Conservation (phyloP, 345 rosid genomes). For the Trapa incisa region DNA sequence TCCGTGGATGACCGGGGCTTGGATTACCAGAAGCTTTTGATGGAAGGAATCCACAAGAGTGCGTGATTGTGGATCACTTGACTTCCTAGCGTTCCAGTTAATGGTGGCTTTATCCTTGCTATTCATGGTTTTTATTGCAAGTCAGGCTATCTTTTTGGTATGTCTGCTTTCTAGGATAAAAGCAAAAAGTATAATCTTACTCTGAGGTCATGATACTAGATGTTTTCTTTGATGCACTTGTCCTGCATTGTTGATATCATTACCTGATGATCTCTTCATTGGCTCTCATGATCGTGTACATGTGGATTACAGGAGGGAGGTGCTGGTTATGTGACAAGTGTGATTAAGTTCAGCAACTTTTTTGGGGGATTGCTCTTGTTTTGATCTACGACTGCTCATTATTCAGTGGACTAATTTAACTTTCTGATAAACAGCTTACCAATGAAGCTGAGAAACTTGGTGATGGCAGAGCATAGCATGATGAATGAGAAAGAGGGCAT, state of each 20-base stretch:
- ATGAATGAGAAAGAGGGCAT: conserved; percentile 2
- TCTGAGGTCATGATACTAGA: background rate
- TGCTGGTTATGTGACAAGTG: no score
- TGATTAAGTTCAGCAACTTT: background rate
- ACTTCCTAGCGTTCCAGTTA: background rate
- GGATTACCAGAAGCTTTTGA: conserved; percentile 46
- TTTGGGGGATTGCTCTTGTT: no score
- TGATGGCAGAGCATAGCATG: no score
- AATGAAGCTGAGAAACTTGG: conserved; percentile 59
- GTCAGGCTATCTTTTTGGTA: background rate
- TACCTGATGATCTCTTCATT: background rate
- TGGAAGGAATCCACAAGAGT: conserved; percentile 70
- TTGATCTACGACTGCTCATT: no score
- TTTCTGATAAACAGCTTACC: conserved; percentile 49
- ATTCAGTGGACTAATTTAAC: conserved; percentile 2
- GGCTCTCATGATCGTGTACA: no score
- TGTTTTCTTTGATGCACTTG: background rate
- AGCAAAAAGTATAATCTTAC: background rate
- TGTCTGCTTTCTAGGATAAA: background rate
- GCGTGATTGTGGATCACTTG: conserved; percentile 13
- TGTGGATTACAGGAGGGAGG: no score
- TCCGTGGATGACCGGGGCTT: conserved; percentile 32
- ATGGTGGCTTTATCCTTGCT: background rate
- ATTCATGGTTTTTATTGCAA: background rate
- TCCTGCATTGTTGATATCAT: background rate